These are phyloP conservation scores for Plasmodium gaboni DNA, from an alignment of 169 alveolate species.

Conservation along the genomic window DNA sequence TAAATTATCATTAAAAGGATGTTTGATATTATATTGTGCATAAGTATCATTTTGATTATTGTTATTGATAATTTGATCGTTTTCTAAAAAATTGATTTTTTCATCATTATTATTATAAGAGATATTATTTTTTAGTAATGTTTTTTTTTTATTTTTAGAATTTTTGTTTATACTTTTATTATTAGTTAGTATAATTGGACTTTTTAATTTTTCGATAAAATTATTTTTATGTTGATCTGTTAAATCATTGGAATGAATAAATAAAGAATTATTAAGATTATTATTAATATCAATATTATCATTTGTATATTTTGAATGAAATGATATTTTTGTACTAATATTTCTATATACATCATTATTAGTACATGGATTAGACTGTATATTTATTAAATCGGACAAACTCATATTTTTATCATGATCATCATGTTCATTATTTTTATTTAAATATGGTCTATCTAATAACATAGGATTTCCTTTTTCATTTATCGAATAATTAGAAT, in stretches of 20 bases:
- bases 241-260: slow-evolving; percentile 19
- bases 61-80: slow-evolving; percentile 6
- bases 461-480: slow-evolving; percentile 17
- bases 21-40: slow-evolving; percentile 26
- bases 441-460: slow-evolving; percentile 11
- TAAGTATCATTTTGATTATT: slow-evolving; percentile 17
- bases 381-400: slow-evolving; percentile 3
- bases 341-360: slow-evolving; percentile 20
- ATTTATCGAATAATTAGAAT: slow-evolving; percentile 17
- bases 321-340: slow-evolving; percentile 3
- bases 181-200: slow-evolving; percentile 6
- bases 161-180: slow-evolving; percentile 1
- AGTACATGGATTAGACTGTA: slow-evolving; percentile 18
- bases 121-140: slow-evolving; percentile 23
- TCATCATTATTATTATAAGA: slow-evolving; percentile 13
- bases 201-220: slow-evolving; percentile 33
- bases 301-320: slow-evolving; percentile 37
- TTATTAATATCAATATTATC: slow-evolving; percentile 15
- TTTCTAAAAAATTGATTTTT: slow-evolving; percentile 22
- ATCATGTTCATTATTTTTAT: slow-evolving; percentile 30
- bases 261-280: slow-evolving; percentile 21
- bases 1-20: slow-evolving; percentile 16
- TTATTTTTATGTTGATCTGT: slow-evolving; percentile 10
- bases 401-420: slow-evolving; percentile 10
- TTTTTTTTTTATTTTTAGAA: slow-evolving; percentile 6